Evolutionary conservation across 1,284 basidiomycete species (phyloP), one percentile per base, ranked within the genome.

Genomic region (Rhodotorula sp.): DNA sequence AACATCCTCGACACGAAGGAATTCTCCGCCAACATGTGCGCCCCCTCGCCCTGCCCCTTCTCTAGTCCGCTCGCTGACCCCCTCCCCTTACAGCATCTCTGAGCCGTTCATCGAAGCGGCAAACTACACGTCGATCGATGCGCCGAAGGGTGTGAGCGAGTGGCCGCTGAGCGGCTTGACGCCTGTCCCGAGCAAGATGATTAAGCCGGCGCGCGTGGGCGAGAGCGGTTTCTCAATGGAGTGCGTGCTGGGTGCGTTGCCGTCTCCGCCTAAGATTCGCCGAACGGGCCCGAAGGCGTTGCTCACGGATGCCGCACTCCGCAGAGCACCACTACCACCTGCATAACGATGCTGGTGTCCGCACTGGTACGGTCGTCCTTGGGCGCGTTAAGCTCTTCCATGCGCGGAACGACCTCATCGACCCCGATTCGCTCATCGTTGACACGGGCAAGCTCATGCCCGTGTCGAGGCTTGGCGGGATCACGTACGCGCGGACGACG

Each of bases 81-180:
- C 27, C 53, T 22, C 34, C 3, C 56, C 15, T 2, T 21, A 22
- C 58, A 72, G 70, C 34, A 72, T 72, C 37, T 69, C 69, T 32
- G 73, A 76, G 64, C 82, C 88, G 0, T 90, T 91, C 79, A 82
- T 88, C 56, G 88, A 91, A 79, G 88, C 90, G 3, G 87, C 88
- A 10, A 92, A 92, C 71, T 84, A 85, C 69, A 87, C 87, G 15
- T 84, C 88, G 15, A 84, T 90, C 54, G 88, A 91, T 74, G 84
- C 88, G 13, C 90, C 91, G 17, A 83, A 84, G 12, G 84, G 86
- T 17, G 83, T 87, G 6, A 85, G 88, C 78, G 90, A 92, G 80
- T 93, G 90, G 90, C 81, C 85, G 37, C 81, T 92, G 63, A 87
- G 88, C 69, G 91, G 91, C 3, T 81, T 93, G 68, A 91, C 89